These are phyloP conservation scores for Rhinocladiella mackenziei DNA, from an alignment of 2,329 filamentous ascomycete species.

Conservation along the genomic window DNA sequence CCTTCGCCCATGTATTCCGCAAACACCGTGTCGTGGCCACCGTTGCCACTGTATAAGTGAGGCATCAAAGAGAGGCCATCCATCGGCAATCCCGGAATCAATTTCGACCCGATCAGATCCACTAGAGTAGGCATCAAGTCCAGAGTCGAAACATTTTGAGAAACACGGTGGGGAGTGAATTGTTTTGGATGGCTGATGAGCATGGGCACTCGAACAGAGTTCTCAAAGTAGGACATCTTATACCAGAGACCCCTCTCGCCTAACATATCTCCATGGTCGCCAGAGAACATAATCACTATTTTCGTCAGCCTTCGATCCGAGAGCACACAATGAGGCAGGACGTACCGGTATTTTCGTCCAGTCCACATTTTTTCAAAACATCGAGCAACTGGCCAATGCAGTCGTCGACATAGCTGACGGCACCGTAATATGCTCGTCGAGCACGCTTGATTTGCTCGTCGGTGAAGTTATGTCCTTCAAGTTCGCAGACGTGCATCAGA, in stretches of 20 bases:
- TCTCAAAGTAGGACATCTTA: constrained; percentile 97
- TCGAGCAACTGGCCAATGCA: constrained; percentile 79
- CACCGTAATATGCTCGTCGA: constrained; percentile 84
- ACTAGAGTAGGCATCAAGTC: constrained; percentile 87
- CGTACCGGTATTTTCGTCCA: constrained; percentile 68
- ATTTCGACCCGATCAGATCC: constrained; percentile 70
- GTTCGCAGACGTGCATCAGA: constrained; percentile 77
- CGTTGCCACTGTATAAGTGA: constrained; percentile 63
- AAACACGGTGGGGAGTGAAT: constrained; percentile 71
- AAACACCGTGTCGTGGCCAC: constrained; percentile 70
- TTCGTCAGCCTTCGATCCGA: constrained; percentile 1
- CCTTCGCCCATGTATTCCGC: constrained; percentile 95
- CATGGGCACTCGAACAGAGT: constrained; percentile 82
- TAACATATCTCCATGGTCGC: constrained; percentile 94
- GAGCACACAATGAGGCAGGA: background rate
- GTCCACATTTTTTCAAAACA: constrained; percentile 71
- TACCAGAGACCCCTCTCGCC: constrained; percentile 89
- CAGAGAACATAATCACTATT: constrained; percentile 69
- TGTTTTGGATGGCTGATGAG: constrained; percentile 74
- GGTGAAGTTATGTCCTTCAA: constrained; percentile 77
- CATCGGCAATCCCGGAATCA: constrained; percentile 70
- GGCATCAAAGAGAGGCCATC: constrained; percentile 78
- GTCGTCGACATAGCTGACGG: constrained; percentile 90
- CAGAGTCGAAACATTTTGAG: constrained; percentile 82
- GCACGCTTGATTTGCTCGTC: constrained; percentile 83